These are phyloP conservation scores for Cercospora zeina DNA, from an alignment of 2,329 filamentous ascomycete genomes.

Conservation along the genomic window DNA sequence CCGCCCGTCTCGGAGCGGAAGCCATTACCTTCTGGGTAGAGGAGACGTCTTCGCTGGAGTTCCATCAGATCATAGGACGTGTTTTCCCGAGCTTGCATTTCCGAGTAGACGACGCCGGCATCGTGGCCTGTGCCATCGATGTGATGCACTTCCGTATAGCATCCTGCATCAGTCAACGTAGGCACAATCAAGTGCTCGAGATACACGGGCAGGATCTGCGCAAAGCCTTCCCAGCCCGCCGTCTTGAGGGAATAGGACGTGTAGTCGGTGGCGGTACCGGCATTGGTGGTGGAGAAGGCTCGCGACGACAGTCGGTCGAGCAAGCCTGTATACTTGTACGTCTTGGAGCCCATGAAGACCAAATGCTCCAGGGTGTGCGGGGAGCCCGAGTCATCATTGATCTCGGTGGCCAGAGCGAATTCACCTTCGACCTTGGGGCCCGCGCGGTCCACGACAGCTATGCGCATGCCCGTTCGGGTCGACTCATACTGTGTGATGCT, in stretches of 20 bases:
- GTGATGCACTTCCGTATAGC: constrained; percentile 95
- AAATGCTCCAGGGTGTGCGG: constrained; percentile 59
- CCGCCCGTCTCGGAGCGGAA: constrained; percentile 98
- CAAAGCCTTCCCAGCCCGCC: constrained; percentile 95
- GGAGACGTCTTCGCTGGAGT: constrained; percentile 70
- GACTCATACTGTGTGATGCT: constrained; percentile 95
- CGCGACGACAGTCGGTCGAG: constrained; percentile 91
- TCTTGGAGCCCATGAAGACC: constrained; percentile 74
- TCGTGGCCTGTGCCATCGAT: constrained; percentile 91
- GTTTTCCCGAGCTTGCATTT: constrained; percentile 97
- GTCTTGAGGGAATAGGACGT: constrained; percentile 95
- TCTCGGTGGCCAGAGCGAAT: constrained; percentile 94
- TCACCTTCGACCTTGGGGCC: constrained; percentile 95
- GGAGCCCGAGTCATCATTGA: constrained; percentile 93
- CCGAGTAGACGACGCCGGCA: constrained; percentile 85
- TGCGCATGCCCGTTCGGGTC: constrained; percentile 87
- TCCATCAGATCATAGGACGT: constrained; percentile 84
- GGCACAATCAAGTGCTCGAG: constrained; percentile 91
- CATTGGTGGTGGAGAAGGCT: constrained; percentile 91
- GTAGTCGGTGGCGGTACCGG: constrained; percentile 95
- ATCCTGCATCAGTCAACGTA: constrained; percentile 87
- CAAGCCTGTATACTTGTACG: constrained; percentile 90
- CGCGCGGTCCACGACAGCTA: constrained; percentile 85
- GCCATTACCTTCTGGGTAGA: constrained; percentile 86
- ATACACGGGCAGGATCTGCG: constrained; percentile 90